A percentile compares a stretch with the other conserved stretches of the same genome.
Conservation (phyloP, 345 rosid genomes). For the Eucalyptus curtisii region DNA sequence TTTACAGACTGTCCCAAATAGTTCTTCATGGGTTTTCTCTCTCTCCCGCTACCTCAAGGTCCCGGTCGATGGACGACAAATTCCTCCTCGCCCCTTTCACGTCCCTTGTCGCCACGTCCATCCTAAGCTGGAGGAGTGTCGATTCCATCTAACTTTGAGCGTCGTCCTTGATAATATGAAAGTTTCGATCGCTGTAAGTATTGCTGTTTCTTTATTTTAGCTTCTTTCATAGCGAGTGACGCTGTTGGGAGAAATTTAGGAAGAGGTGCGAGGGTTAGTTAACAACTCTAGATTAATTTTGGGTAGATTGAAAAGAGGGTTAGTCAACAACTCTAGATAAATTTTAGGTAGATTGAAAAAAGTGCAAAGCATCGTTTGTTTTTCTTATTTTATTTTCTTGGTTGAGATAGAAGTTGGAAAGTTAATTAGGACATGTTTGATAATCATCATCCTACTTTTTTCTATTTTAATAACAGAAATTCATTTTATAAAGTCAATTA, state of each 20-base stretch:
- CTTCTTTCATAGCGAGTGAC: background rate
- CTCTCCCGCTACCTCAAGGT: slow-evolving; percentile 28
- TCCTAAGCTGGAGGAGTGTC: slow-evolving; percentile 1
- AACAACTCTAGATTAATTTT: background rate
- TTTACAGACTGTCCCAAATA: too few species aligned
- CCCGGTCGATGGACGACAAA: slow-evolving; percentile 21
- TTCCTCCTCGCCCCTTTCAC: slow-evolving; percentile 34
- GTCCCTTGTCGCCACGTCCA: slow-evolving; percentile 20
- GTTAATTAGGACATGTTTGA: background rate
- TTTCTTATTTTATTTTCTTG: background rate
- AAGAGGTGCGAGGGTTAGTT: background rate
- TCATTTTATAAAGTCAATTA: too few species aligned
- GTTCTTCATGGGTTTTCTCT: background rate
- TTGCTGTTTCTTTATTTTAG: background rate
- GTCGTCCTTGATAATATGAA: too few species aligned
- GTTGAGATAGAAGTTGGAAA: background rate
- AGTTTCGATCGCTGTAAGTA: background rate
- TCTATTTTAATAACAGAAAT: too few species aligned
- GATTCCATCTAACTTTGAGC: slow-evolving; percentile 10
- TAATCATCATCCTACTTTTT: too few species aligned
- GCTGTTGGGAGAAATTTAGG: background rate
- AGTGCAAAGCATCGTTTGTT: background rate
- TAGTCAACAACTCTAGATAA: background rate
- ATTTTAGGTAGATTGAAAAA: background rate
- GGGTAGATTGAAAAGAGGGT: background rate